Evolutionary conservation across 2,329 filamentous ascomycete genomes (phyloP).

Genomic region (Cercospora janseana): DNA sequence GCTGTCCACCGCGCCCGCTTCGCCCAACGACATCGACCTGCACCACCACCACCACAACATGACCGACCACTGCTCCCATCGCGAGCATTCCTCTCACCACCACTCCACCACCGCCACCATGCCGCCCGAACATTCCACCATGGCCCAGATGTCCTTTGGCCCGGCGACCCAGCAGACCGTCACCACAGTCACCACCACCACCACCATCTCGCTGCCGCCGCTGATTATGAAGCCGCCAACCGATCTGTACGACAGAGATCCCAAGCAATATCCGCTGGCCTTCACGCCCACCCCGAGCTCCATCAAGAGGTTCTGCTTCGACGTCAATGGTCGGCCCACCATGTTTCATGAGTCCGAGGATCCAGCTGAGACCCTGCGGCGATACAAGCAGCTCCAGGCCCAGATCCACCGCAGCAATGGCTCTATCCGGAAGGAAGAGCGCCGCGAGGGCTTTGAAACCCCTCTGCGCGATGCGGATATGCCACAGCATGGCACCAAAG

Average conservation of each 20-base stretch:
- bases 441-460: constrained; percentile 30
- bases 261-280: constrained; percentile 87
- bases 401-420: constrained; percentile 33
- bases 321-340: constrained; percentile 61
- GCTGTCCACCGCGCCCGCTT: constrained; percentile 37
- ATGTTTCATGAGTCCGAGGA: constrained; percentile 63
- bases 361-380: constrained; percentile 51
- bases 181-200: constrained; percentile 89
- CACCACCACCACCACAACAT: constrained; percentile 20
- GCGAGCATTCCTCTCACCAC: constrained; percentile 21
- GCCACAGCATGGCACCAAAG: constrained; percentile 22
- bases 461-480: constrained; percentile 23
- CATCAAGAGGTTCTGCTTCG: constrained; percentile 74
- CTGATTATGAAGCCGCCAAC: constrained; percentile 72
- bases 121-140: constrained; percentile 40
- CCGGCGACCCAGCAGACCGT: constrained; percentile 64
- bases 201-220: constrained; percentile 78
- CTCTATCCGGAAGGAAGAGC: constrained; percentile 30
- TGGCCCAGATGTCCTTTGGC: constrained; percentile 62
- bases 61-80: constrained; percentile 16
- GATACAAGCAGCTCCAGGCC: constrained; percentile 37
- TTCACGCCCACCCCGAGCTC: constrained; percentile 76
- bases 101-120: constrained; percentile 24
- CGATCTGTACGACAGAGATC: constrained; percentile 69
- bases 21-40: constrained; percentile 30